Percentiles rank a stretch among this genome's conserved stretches.
Conservation (phyloP, 208 protist genomes). For the Leishmania martiniquensis region DNA sequence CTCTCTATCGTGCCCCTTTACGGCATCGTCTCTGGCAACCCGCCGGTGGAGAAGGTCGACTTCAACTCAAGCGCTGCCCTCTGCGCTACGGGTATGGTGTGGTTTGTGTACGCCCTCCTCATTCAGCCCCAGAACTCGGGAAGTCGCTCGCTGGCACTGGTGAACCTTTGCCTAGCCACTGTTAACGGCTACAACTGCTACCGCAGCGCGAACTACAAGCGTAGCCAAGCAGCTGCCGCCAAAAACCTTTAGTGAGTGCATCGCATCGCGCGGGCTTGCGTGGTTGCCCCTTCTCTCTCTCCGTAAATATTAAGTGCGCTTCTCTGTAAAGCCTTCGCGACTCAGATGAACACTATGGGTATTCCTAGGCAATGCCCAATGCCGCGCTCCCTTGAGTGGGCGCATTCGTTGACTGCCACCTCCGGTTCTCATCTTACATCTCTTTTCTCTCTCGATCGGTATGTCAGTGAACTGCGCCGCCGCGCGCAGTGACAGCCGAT, state of each 20-base stretch:
- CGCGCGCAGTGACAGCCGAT: background rate
- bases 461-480: background rate
- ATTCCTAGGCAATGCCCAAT: background rate
- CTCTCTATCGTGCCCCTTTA: constrained; percentile 88
- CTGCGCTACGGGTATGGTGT: constrained; percentile 74
- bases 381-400: background rate
- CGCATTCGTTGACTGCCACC: background rate
- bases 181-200: constrained; percentile 91
- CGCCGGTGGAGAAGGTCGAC: constrained; percentile 88
- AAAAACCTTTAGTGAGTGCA: constrained; percentile 25
- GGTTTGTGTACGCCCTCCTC: constrained; percentile 87
- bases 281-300: no score
- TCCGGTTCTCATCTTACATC: background rate
- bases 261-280: background rate
- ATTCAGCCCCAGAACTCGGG: constrained; percentile 91
- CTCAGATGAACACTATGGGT: background rate
- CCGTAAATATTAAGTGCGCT: background rate
- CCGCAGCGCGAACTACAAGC: constrained; percentile 58
- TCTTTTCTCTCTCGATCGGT: background rate
- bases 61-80: constrained; percentile 88
- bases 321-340: background rate
- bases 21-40: constrained; percentile 79
- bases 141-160: constrained; percentile 77
- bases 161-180: constrained; percentile 83
- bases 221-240: constrained; percentile 16